Evolutionary conservation across 805 yeast species (phyloP).

Genomic region (Yamadazyma akitaensis): DNA sequence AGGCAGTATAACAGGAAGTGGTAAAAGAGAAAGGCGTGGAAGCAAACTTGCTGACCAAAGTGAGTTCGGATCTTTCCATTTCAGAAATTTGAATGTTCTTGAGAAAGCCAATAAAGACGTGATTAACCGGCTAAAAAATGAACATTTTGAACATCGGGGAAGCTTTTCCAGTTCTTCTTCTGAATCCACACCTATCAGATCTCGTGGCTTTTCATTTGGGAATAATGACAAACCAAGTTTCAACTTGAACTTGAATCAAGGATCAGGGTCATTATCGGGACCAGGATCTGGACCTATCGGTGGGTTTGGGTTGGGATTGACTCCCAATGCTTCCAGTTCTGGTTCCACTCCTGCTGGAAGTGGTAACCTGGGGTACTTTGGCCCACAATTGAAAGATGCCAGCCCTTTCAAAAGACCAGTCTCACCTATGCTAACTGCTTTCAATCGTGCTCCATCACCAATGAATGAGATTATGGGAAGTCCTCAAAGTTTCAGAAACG

Average conservation of each 20-base stretch:
- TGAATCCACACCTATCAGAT: slow-evolving; percentile 38
- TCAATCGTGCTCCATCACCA: slow-evolving; percentile 15
- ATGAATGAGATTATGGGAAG: slow-evolving; percentile 14
- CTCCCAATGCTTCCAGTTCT: slow-evolving; percentile 2
- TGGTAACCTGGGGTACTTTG: slow-evolving; percentile 7
- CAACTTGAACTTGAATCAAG: slow-evolving; percentile 13
- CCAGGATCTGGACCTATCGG: neutral
- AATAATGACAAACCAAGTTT: slow-evolving; percentile 10
- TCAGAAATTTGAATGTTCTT: slow-evolving; percentile 81
- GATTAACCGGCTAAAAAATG: slow-evolving; percentile 79
- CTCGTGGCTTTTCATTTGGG: slow-evolving; percentile 33
- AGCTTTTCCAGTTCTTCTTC: slow-evolving; percentile 50
- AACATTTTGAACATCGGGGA: slow-evolving; percentile 63
- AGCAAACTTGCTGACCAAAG: slow-evolving; percentile 66
- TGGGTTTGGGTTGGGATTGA: neutral
- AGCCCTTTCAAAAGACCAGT: slow-evolving; percentile 46
- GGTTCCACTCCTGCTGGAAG: slow-evolving; percentile 2
- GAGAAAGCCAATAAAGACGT: slow-evolving; percentile 94
- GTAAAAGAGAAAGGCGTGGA: slow-evolving; percentile 64
- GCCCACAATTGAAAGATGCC: slow-evolving; percentile 19
- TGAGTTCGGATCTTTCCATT: slow-evolving; percentile 91
- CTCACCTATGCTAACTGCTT: slow-evolving; percentile 34
- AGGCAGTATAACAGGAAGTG: slow-evolving; percentile 9
- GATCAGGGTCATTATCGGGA: slow-evolving; percentile 1
- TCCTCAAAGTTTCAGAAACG: slow-evolving; percentile 21